These are phyloP conservation scores for Turnera subulata DNA, from an alignment of 345 rosid genomes.

Conservation along the genomic window DNA sequence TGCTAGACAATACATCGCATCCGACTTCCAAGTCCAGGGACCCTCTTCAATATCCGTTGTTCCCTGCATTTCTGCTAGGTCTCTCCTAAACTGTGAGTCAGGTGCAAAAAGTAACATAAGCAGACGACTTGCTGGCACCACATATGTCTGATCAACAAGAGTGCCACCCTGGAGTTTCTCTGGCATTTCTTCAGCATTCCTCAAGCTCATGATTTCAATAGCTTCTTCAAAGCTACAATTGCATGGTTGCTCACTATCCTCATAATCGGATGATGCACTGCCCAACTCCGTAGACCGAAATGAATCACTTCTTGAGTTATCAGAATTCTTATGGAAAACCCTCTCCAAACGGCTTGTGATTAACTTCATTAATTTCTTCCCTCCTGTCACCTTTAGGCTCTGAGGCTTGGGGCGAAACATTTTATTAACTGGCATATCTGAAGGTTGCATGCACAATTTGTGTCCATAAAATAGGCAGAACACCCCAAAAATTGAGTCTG, in stretches of 20 bases:
- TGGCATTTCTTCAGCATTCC: conserved; percentile 45
- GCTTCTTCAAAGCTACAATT: conserved; percentile 63
- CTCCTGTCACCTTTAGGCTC: conserved; percentile 40
- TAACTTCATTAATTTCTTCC: conserved; percentile 58
- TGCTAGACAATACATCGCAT: conserved; percentile 35
- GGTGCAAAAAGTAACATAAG: conserved; percentile 69
- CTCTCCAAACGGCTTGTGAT: conserved; percentile 47
- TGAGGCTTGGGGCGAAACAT: conserved; percentile 34
- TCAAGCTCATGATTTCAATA: conserved; percentile 43
- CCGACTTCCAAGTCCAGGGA: conserved; percentile 60
- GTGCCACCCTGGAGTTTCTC: conserved; percentile 67
- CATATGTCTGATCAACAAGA: conserved; percentile 57
- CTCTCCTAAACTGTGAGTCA: conserved; percentile 58
- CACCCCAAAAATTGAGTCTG: too few relatives aligned
- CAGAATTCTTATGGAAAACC: conserved; percentile 56
- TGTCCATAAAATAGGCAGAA: too few relatives aligned
- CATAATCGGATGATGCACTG: conserved; percentile 49
- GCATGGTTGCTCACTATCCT: conserved; percentile 43
- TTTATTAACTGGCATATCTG: conserved; percentile 23
- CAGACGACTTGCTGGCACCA: conserved; percentile 40
- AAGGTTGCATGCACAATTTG: too few relatives aligned
- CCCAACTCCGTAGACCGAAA: conserved; percentile 39
- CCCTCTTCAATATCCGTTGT: conserved; percentile 60
- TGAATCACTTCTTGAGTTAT: conserved; percentile 33
- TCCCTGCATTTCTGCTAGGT: conserved; percentile 62